Percentiles rank a stretch among this genome's conserved stretches.
Evolutionary conservation across 2,329 filamentous ascomycete species (phyloP).

Genomic region (Sclerotinia trifoliorum): DNA sequence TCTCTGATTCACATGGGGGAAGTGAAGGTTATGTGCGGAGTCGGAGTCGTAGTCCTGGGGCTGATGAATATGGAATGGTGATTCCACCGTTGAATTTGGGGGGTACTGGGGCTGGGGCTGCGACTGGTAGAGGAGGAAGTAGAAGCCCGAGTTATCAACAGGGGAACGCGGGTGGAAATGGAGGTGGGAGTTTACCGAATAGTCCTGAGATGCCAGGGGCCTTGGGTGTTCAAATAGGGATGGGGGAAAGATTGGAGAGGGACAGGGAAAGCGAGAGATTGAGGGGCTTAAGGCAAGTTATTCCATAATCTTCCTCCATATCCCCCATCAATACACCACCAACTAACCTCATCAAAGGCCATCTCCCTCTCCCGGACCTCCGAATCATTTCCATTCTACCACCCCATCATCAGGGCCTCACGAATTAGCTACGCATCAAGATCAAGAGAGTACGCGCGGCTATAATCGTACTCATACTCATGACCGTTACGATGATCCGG

Average conservation of each 20-base stretch:
- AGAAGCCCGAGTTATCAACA: background rate
- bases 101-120: background rate
- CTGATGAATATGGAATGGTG: background rate
- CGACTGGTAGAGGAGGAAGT: background rate
- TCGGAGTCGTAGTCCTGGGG: background rate
- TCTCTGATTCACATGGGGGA: background rate
- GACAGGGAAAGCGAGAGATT: background rate
- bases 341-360: background rate
- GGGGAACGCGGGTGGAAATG: background rate
- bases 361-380: background rate
- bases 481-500: conserved; percentile 14
- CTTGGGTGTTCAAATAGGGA: background rate
- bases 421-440: conserved; percentile 4
- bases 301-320: background rate
- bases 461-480: background rate
- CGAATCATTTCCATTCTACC: background rate
- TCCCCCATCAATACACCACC: background rate
- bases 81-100: conserved; percentile 1
- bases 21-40: background rate
- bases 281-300: background rate
- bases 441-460: background rate
- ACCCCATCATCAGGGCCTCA: background rate
- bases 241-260: background rate
- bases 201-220: background rate
- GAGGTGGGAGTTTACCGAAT: background rate